Conservation (phyloP, 257 asterid genomes). For the Jacaranda copaia region DNA sequence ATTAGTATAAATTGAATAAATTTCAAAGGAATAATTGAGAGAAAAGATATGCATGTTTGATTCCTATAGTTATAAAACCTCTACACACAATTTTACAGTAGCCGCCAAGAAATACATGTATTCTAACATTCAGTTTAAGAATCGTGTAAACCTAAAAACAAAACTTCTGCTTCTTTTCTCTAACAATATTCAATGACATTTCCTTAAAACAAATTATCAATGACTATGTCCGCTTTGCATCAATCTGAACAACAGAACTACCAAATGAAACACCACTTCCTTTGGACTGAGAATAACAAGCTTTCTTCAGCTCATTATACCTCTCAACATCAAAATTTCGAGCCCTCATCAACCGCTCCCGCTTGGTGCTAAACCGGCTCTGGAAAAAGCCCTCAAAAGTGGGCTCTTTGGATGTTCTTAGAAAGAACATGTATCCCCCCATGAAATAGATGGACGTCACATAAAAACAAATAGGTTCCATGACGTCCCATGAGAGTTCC, state of each 20-base stretch:
- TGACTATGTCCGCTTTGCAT: background rate
- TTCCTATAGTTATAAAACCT: slow-evolving; percentile 24
- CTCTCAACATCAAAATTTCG: slow-evolving; percentile 53
- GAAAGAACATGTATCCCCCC: slow-evolving; percentile 70
- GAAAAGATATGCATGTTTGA: background rate
- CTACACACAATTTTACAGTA: slow-evolving; percentile 28
- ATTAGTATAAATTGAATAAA: too few species aligned
- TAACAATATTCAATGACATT: too few species aligned
- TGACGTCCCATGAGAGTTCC: slow-evolving; percentile 84
- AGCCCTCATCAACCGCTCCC: slow-evolving; percentile 57
- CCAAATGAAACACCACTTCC: background rate
- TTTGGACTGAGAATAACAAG: slow-evolving; percentile 34
- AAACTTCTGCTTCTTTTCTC: background rate
- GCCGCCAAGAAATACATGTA: slow-evolving; percentile 24
- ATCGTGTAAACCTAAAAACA: too few species aligned
- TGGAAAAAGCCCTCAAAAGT: slow-evolving; percentile 73
- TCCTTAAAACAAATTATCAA: background rate
- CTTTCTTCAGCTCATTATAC: slow-evolving; percentile 57
- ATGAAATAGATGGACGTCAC: slow-evolving; percentile 69
- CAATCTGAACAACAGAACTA: slow-evolving; percentile 13
- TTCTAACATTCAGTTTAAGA: background rate
- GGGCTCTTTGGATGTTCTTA: slow-evolving; percentile 71
- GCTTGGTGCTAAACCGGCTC: slow-evolving; percentile 65
- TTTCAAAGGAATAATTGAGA: too few species aligned
- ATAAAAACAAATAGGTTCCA: slow-evolving; percentile 86